Evolutionary conservation across 306 rosid genomes (phyloP).

Genomic region (Abrus pulchellus): DNA sequence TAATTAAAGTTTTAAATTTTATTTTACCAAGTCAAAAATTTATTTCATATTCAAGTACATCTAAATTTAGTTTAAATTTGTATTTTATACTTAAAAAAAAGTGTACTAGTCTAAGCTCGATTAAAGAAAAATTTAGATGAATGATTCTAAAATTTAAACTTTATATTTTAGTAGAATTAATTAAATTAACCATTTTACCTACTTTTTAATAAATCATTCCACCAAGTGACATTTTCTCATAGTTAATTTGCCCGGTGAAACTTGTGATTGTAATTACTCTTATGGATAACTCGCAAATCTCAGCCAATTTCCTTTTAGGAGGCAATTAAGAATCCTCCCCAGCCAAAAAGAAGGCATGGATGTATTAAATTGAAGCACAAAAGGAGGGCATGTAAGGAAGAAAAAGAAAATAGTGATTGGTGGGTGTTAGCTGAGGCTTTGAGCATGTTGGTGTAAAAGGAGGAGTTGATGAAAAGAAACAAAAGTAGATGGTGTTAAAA

Average conservation of each 20-base stretch:
- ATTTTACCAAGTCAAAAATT: no score
- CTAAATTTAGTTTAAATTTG: no score
- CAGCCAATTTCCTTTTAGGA: constrained; percentile 34
- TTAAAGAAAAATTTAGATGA: no score
- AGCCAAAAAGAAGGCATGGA: neutral
- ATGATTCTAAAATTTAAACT: no score
- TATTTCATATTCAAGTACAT: no score
- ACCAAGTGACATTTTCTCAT: no score
- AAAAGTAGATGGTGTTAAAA: constrained; percentile 53
- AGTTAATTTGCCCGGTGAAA: neutral
- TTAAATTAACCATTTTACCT: no score
- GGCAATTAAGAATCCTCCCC: constrained; percentile 21
- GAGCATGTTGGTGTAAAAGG: constrained; percentile 47
- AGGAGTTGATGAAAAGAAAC: constrained; percentile 49
- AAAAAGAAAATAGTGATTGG: constrained; percentile 28
- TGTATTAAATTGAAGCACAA: constrained; percentile 30
- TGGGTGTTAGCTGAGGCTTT: constrained; percentile 35
- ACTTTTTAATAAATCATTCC: no score
- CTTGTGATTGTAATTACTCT: neutral
- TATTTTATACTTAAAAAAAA: no score
- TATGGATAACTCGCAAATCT: neutral
- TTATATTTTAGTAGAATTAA: no score
- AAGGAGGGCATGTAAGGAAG: neutral
- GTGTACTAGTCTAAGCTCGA: no score
- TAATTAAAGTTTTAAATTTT: no score